Evolutionary conservation across 306 rosid species (phyloP).

Genomic region (Pterocarpus santalinus): DNA sequence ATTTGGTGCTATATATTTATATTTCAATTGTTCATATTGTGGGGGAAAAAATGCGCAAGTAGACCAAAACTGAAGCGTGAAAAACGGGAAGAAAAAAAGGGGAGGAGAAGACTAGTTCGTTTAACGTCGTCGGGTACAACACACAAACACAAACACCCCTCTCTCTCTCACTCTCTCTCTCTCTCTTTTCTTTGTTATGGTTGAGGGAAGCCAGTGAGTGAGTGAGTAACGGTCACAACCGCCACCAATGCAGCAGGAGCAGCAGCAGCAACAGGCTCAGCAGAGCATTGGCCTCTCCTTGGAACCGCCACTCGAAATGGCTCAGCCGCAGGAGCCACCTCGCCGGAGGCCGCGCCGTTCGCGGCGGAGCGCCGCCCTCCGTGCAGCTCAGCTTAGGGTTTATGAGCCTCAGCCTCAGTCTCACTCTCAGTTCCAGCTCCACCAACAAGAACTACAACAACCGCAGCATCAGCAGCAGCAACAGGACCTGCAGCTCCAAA

Average conservation of each 20-base stretch:
- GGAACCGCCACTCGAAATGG: neutral
- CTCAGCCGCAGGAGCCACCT: neutral
- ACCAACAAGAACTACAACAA: neutral
- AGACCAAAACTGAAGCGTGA: too few species aligned
- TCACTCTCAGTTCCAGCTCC: too few species aligned
- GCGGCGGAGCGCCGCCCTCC: neutral
- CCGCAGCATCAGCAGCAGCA: neutral
- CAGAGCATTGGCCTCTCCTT: neutral
- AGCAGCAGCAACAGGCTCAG: neutral
- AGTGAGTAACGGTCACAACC: neutral
- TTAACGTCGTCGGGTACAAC: too few species aligned
- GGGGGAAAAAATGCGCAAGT: too few species aligned
- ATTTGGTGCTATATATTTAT: too few species aligned
- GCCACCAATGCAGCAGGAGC: neutral
- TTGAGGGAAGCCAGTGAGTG: neutral
- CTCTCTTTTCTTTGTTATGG: too few species aligned
- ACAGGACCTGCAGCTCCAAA: conserved; percentile 30
- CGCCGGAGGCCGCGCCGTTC: neutral
- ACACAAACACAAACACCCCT: too few species aligned
- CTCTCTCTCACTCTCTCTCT: too few species aligned
- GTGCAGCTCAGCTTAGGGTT: conserved; percentile 48
- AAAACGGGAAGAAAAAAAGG: too few species aligned
- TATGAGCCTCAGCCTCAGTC: conserved; percentile 29
- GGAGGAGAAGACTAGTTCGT: too few species aligned
- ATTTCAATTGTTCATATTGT: too few species aligned